Evolutionary conservation across 2,329 filamentous ascomycete genomes (phyloP), one percentile per base, ranked within the genome.

Genomic region (Pseudogymnoascus destructans): DNA sequence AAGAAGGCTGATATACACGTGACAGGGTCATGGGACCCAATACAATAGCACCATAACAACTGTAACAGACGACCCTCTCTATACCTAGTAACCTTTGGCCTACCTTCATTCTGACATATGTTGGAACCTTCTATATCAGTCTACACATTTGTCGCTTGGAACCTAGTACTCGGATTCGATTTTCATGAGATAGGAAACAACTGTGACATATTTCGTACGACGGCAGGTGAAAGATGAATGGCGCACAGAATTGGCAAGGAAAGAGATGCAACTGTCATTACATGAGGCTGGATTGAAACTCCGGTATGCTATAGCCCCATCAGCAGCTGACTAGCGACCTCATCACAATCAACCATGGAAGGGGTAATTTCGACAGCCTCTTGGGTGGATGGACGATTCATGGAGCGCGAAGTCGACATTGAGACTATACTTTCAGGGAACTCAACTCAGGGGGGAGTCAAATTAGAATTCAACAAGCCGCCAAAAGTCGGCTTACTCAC

Each of bases 401-500:
- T 32, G 46, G 46, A 52, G 46, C 46, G 46, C 25, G 46, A 52
- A 52, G 46, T 52, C 46, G 25, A 52, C 46, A 52, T 52, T 17
- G 25, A 52, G 46, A 32, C 46, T 9, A 52, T 52, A 30, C 46
- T 52, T 52, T 52, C 46, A 52, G 46, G 46, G 25, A 30, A 52
- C 25, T 19, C 46, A 52, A 17, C 9, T 3, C 25, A 52, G 17
- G n/a, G 32, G 25, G 10, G 15, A 30, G 3, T 52, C 46, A 52
- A 52, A 52, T 19, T 52, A 32, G 46, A 52, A 52, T 59, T 62
- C 17, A 61, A 66, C 52, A 72, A 66, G 56, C 72, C 74, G 27
- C 81, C 85, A 5, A 72, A 71, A 17, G 79, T 84, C 60, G 93
- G 89, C 3, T 68, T 97, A 30, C 75, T 97, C 49, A 89, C 89